Conservation (phyloP, 2,329 filamentous ascomycete species). For the Colletotrichum brevisporum region DNA sequence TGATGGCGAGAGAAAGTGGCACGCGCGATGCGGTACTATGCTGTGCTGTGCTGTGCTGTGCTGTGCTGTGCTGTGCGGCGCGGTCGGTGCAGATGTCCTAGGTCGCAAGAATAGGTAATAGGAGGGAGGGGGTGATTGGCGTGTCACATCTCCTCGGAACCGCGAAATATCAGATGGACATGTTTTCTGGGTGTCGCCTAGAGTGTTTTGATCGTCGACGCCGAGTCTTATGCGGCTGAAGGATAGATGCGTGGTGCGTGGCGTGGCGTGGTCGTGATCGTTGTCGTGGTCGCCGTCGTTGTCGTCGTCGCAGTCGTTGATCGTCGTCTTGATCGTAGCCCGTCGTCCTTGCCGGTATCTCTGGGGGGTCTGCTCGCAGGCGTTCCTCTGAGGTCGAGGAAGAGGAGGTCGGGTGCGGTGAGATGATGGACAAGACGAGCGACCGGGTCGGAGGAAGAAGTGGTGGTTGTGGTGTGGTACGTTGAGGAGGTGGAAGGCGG, state of each 20-base stretch:
- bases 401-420: neutral
- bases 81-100: constrained; percentile 14
- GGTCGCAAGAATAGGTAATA: constrained; percentile 4
- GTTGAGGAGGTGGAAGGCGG: constrained; percentile 11
- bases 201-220: constrained; percentile 45
- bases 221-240: constrained; percentile 8
- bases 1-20: constrained; percentile 14
- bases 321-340: neutral
- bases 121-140: constrained; percentile 40
- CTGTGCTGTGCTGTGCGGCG: constrained; percentile 12
- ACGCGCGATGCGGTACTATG: constrained; percentile 20
- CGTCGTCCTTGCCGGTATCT: neutral
- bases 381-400: neutral
- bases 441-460: constrained; percentile 9
- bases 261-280: neutral
- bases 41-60: constrained; percentile 14
- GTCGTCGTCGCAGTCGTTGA: neutral
- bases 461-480: constrained; percentile 16
- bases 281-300: too few relatives aligned
- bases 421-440: constrained; percentile 16
- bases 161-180: constrained; percentile 44
- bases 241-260: constrained; percentile 1
- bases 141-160: constrained; percentile 47
- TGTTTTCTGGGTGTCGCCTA: constrained; percentile 38
- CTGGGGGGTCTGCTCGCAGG: neutral